phyloP scores from a whole-genome alignment of 2,329 filamentous ascomycete species.

The Ascosphaera aggregata region DNA sequence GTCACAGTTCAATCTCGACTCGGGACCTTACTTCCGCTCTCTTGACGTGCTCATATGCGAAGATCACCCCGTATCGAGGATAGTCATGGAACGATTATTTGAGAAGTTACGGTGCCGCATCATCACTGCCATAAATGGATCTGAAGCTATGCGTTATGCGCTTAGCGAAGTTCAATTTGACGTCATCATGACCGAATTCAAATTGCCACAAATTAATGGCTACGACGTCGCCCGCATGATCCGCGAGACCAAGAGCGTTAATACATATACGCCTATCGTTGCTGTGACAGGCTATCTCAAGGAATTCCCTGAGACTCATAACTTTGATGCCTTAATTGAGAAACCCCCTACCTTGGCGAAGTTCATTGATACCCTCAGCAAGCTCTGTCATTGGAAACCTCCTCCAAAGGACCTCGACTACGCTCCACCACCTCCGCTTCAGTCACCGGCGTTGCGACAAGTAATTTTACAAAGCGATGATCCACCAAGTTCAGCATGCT shows the following conservation, averaged over 20 bases:
- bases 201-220: conserved; percentile 81
- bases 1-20: conserved; percentile 70
- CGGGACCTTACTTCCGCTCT: conserved; percentile 68
- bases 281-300: conserved; percentile 97
- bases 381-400: conserved; percentile 83
- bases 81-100: conserved; percentile 97
- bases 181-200: conserved; percentile 95
- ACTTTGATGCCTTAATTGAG: conserved; percentile 88
- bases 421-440: conserved; percentile 31
- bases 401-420: conserved; percentile 34
- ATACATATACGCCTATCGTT: conserved; percentile 84
- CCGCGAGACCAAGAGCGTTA: conserved; percentile 84
- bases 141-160: conserved; percentile 79
- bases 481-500: conserved; percentile 59
- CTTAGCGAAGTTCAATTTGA: conserved; percentile 97
- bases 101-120: conserved; percentile 91
- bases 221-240: conserved; percentile 96
- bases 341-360: conserved; percentile 91
- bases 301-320: conserved; percentile 79
- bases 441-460: conserved; percentile 30
- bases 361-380: conserved; percentile 64
- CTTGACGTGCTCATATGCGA: conserved; percentile 92
- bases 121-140: conserved; percentile 72
- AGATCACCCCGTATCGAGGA: conserved; percentile 84
- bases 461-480: conserved; percentile 44